Evolutionary conservation across 306 rosid species (phyloP).

Genomic region (Malus sieversii): DNA sequence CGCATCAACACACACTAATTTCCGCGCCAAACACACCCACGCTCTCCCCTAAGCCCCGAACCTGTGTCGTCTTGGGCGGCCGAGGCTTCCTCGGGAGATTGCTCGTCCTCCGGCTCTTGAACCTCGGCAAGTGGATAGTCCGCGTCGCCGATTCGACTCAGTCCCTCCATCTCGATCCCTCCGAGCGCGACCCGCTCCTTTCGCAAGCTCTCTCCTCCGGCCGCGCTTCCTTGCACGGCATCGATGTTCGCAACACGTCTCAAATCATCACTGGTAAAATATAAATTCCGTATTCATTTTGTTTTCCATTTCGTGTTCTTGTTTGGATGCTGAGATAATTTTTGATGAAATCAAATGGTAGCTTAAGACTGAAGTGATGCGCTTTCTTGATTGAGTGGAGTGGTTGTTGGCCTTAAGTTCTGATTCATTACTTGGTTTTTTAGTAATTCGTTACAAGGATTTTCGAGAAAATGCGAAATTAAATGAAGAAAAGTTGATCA

Average conservation of each 20-base stretch:
- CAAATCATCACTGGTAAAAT: slow-evolving; percentile 43
- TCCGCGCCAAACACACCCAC: slow-evolving; percentile 20
- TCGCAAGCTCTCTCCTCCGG: slow-evolving; percentile 47
- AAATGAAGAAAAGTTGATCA: neutral
- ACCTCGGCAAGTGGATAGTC: slow-evolving; percentile 61
- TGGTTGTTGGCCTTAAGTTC: neutral
- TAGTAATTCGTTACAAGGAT: neutral
- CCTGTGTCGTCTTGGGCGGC: slow-evolving; percentile 80
- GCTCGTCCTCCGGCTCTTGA: slow-evolving; percentile 52
- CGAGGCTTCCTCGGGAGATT: slow-evolving; percentile 70
- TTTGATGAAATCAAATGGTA: neutral
- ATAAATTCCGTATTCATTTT: neutral
- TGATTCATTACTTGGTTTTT: neutral
- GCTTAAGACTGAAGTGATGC: neutral
- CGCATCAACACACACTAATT: neutral
- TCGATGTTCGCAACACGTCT: slow-evolving; percentile 50
- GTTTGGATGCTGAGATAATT: neutral
- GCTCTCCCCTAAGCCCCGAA: slow-evolving; percentile 39
- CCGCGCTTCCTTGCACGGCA: slow-evolving; percentile 59
- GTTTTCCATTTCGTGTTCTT: neutral
- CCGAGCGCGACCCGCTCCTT: slow-evolving; percentile 47
- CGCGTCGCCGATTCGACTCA: slow-evolving; percentile 72
- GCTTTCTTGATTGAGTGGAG: neutral
- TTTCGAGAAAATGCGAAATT: neutral
- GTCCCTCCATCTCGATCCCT: slow-evolving; percentile 38